Evolutionary conservation across 768 basidiomycete species (phyloP).

Genomic region (Jaapia argillacea): DNA sequence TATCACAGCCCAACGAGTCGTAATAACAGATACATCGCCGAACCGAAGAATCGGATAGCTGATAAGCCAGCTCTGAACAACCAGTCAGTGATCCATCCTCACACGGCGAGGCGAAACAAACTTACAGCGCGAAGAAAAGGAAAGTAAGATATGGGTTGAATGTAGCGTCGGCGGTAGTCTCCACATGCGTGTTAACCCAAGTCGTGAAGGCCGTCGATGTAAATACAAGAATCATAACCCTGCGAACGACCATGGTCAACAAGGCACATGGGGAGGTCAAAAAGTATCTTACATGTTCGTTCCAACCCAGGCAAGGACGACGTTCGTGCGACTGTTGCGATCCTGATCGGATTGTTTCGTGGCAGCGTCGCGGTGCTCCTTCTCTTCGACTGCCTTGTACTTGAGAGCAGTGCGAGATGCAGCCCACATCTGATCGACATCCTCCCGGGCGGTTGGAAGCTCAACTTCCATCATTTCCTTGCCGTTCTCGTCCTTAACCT

Average conservation of each 20-base stretch:
- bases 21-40: constrained; percentile 69
- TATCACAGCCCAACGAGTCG: constrained; percentile 68
- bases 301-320: constrained; percentile 75
- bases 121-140: constrained; percentile 60
- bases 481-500: constrained; percentile 75
- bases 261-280: constrained; percentile 5
- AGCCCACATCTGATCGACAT: constrained; percentile 80
- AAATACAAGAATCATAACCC: constrained; percentile 64
- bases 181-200: constrained; percentile 57
- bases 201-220: constrained; percentile 68
- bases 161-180: constrained; percentile 33
- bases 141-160: constrained; percentile 90
- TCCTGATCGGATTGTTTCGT: constrained; percentile 87
- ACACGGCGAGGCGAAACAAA: constrained; percentile 2
- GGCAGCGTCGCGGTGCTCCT: constrained; percentile 75
- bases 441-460: constrained; percentile 71
- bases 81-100: constrained; percentile 1
- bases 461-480: constrained; percentile 85
- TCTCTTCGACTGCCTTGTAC: constrained; percentile 57
- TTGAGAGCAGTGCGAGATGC: constrained; percentile 66
- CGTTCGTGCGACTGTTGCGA: constrained; percentile 76
- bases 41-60: constrained; percentile 73
- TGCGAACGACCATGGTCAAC: constrained; percentile 14
- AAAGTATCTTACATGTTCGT: constrained; percentile 57
- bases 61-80: constrained; percentile 63